phyloP scores from a whole-genome alignment of 2,329 filamentous ascomycete species.

The Fusarium staphyleae region DNA sequence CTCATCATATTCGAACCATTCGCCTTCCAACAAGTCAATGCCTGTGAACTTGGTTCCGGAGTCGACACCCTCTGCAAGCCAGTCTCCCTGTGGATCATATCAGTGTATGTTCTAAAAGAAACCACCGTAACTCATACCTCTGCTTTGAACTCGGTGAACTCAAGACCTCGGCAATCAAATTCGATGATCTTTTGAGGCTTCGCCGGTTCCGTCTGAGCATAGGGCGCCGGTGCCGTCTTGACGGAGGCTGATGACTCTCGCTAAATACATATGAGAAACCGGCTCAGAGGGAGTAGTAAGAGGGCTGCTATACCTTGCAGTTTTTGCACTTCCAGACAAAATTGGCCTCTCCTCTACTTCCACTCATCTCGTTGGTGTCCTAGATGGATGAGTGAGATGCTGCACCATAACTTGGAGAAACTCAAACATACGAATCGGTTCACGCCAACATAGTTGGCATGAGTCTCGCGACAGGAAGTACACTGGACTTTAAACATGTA shows the following conservation, averaged over 20 bases:
- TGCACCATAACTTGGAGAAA: background rate
- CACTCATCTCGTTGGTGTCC: conserved; percentile 90
- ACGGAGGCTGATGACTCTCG: conserved; percentile 87
- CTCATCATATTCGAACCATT: conserved; percentile 99
- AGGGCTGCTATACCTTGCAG: conserved; percentile 73
- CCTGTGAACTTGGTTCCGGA: conserved; percentile 81
- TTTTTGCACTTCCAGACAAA: conserved; percentile 99
- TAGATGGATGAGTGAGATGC: conserved; percentile 47
- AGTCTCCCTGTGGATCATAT: conserved; percentile 73
- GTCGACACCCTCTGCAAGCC: conserved; percentile 83
- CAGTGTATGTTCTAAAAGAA: background rate
- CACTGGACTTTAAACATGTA: conserved; percentile 99
- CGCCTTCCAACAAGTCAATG: conserved; percentile 85
- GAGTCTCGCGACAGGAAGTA: conserved; percentile 92
- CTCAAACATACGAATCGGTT: conserved; percentile 78
- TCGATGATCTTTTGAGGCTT: conserved; percentile 83
- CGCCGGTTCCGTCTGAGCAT: conserved; percentile 73
- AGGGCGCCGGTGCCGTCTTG: conserved; percentile 74
- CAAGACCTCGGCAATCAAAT: conserved; percentile 92
- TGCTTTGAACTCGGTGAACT: conserved; percentile 88
- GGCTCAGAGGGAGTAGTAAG: background rate
- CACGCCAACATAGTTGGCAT: conserved; percentile 85
- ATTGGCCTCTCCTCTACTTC: conserved; percentile 93
- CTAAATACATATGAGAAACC: conserved; percentile 51
- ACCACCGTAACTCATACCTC: conserved; percentile 65